These are phyloP conservation scores for Hypoxylon crocopeplum DNA, from an alignment of 495 filamentous ascomycete species.

Conservation along the genomic window DNA sequence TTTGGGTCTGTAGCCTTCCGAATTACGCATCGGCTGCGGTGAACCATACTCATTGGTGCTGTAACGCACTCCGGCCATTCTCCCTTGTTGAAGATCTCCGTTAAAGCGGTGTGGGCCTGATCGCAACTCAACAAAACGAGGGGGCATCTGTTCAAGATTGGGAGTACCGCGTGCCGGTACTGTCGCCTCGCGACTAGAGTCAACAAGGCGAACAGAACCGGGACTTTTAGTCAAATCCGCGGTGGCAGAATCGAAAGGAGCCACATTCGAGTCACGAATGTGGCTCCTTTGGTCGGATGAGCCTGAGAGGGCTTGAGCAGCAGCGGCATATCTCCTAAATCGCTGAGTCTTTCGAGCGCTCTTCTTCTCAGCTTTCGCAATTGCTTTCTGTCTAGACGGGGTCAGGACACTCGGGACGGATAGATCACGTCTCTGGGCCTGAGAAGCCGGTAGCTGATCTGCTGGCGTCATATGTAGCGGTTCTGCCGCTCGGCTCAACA, in stretches of 20 bases:
- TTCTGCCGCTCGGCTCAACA: conserved; percentile 6
- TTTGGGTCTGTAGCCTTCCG: conserved; percentile 37
- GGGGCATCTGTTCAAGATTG: conserved; percentile 12
- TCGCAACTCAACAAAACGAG: conserved; percentile 20
- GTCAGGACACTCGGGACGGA: conserved; percentile 10
- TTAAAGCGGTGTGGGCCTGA: conserved; percentile 17
- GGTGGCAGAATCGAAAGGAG: conserved; percentile 12
- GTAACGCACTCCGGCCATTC: background rate
- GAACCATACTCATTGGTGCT: conserved; percentile 9
- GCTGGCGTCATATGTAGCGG: background rate
- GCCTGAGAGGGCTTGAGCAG: conserved; percentile 40
- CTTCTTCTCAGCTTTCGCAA: conserved; percentile 32
- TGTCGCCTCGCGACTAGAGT: conserved; percentile 29
- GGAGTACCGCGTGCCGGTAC: conserved; percentile 21
- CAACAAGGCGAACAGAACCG: conserved; percentile 28
- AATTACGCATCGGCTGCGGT: conserved; percentile 23
- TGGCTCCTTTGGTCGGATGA: conserved; percentile 16
- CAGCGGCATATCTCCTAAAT: conserved; percentile 44
- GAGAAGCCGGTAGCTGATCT: conserved; percentile 10
- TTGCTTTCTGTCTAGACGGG: conserved; percentile 19
- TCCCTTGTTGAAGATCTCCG: conserved; percentile 9
- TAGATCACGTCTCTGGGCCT: conserved; percentile 27
- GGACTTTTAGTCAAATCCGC: conserved; percentile 34
- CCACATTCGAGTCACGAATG: conserved; percentile 21
- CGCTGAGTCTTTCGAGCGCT: conserved; percentile 39